Conservation (phyloP, 2,329 filamentous ascomycete species). For the Cryphonectria parasitica region DNA sequence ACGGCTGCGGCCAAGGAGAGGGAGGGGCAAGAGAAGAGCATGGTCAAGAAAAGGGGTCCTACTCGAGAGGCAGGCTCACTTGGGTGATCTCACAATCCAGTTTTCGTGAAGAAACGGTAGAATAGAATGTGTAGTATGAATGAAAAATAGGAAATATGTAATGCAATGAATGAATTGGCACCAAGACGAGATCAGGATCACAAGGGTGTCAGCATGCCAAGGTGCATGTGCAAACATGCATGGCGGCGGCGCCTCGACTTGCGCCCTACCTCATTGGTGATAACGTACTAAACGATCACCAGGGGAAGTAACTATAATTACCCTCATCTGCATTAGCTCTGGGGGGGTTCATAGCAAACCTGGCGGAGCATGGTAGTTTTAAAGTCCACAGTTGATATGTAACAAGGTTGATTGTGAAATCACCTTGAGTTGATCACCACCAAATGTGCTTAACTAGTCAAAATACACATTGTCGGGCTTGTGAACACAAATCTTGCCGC, state of each 20-base stretch:
- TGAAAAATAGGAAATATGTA: background rate
- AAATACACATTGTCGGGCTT: slow-evolving; percentile 38
- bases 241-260: background rate
- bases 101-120: background rate
- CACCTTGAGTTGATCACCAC: no score
- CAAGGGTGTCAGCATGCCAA: background rate
- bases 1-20: background rate
- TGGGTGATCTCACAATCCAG: background rate
- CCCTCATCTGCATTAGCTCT: no score
- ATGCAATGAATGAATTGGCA: background rate
- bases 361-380: no score
- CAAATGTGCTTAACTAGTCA: no score
- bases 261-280: background rate
- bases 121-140: background rate
- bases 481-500: slow-evolving; percentile 29
- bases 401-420: no score
- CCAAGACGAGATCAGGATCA: background rate
- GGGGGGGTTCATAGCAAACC: no score
- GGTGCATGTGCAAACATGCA: background rate
- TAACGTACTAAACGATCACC: background rate
- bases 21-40: background rate
- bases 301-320: no score
- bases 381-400: no score
- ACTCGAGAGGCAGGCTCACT: no score
- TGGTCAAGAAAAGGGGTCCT: background rate